Percentiles rank a stretch among this genome's conserved stretches.
Conservation (phyloP, 371 early-diverging fungal genomes). For the Haplosporangium sp. region DNA sequence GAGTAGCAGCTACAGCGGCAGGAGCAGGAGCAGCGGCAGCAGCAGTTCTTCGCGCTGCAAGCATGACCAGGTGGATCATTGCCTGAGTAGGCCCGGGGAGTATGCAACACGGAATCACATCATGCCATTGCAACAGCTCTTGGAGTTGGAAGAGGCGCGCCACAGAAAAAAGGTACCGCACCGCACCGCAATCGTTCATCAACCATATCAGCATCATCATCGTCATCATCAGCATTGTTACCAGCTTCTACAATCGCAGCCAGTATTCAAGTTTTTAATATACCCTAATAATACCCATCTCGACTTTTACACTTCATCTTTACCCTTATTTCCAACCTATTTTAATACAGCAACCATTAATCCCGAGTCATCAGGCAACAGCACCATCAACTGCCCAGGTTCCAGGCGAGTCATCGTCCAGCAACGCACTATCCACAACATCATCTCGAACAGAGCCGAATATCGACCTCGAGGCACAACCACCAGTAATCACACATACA, state of each 20-base stretch:
- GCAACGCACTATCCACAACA: not conserved
- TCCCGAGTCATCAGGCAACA: too few relatives aligned
- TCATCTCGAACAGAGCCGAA: not conserved
- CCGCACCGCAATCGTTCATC: not conserved
- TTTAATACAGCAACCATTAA: too few relatives aligned
- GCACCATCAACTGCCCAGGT: not conserved
- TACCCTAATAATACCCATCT: too few relatives aligned
- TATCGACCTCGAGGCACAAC: not conserved
- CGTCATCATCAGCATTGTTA: not conserved
- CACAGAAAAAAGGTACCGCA: not conserved
- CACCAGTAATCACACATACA: not conserved
- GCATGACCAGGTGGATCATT: slow-evolving; percentile 17
- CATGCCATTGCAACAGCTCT: slow-evolving; percentile 33
- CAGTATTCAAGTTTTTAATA: too few relatives aligned
- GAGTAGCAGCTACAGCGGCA: not conserved
- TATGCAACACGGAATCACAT: slow-evolving; percentile 50
- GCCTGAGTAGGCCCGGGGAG: slow-evolving; percentile 37
- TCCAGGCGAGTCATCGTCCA: not conserved
- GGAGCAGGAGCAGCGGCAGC: not conserved
- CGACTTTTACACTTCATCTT: too few relatives aligned
- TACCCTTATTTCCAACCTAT: too few relatives aligned
- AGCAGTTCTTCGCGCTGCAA: not conserved
- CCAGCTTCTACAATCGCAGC: too few relatives aligned
- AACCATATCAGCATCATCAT: not conserved
- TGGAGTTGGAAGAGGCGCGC: slow-evolving; percentile 34